Evolutionary conservation across 202 grass and related monocot species (phyloP), one percentile per base, ranked within the genome.

Genomic region (Schoenoplectus triqueter): DNA sequence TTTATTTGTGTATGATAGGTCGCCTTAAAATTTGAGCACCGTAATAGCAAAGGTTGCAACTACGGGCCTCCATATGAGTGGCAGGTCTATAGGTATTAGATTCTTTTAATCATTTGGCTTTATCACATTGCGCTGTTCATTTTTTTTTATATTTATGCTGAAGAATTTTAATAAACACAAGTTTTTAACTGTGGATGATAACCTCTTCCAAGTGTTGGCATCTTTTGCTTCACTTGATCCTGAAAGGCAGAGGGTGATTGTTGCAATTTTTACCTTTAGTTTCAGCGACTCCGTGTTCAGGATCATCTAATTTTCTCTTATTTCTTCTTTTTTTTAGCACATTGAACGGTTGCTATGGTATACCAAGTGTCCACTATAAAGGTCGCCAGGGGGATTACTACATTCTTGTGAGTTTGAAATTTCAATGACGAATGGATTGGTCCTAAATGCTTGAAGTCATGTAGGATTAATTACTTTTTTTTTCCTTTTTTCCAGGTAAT

Each of bases 41-140:
- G 92, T 59, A 98, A 89, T 91, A 98, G 95, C 80, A 98, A 95
- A 83, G 95, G 95, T 60, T 98, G 95, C 89, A 98, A 89, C 81
- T 95, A 92, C 86, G 95, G 95, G 55, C 95, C 95, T 86, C 95
- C 95, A 76, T 98, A 98, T 80, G 95, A 98, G 88, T 98, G 95
- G 95, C 92, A 95, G 73, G 95, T 98, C 72, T 95, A 98, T 73
- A 95, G 89, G 95, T 98, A 95, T 90, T 80, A 73, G 67, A 31
- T 80, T 48, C 57, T 86, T 74, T 77, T 88, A 70, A 85, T 48
- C 17, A 5, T 41, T 84, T 84, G 42, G 84, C 21, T 81, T 54
- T 19, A 3, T 71, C 20, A 75, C 62, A 39, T 55, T 9, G 51
- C 48, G 1, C 19, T 52, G 18, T 66, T 40, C 20, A 40, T 79